Evolutionary conservation across 2,329 filamentous ascomycete genomes (phyloP).

Genomic region (Graphilbum fragrans): DNA sequence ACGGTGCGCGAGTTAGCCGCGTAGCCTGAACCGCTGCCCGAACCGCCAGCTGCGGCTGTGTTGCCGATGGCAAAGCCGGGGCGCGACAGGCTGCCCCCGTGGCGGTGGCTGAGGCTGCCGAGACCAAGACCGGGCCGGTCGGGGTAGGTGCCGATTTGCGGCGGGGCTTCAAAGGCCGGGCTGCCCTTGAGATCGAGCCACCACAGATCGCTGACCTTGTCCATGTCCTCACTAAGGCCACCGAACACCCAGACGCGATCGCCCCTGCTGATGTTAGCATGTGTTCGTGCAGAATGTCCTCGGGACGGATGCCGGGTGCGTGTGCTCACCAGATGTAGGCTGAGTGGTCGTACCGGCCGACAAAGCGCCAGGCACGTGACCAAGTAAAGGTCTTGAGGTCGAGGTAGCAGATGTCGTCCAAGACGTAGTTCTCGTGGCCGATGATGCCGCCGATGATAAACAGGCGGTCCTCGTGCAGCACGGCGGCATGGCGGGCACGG

Average conservation of each 20-base stretch:
- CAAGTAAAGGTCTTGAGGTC: constrained; percentile 96
- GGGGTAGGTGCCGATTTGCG: constrained; percentile 41
- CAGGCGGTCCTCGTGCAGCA: constrained; percentile 90
- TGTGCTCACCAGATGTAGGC: constrained; percentile 70
- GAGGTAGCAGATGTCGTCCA: constrained; percentile 93
- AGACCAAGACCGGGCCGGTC: constrained; percentile 16
- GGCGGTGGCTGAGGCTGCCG: not conserved
- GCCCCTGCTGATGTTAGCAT: constrained; percentile 27
- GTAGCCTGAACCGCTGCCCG: constrained; percentile 46
- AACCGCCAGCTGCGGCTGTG: not conserved
- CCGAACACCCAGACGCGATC: constrained; percentile 95
- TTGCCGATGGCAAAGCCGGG: constrained; percentile 28
- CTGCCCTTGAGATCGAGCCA: constrained; percentile 92
- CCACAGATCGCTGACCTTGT: constrained; percentile 91
- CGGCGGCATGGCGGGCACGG: constrained; percentile 82
- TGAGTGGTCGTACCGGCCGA: constrained; percentile 87
- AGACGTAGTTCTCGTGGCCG: constrained; percentile 78
- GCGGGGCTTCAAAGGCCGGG: constrained; percentile 65
- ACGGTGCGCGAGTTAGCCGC: constrained; percentile 56
- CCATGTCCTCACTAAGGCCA: constrained; percentile 89
- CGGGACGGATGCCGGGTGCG: not conserved
- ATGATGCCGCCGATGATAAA: constrained; percentile 96
- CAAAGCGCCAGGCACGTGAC: constrained; percentile 93
- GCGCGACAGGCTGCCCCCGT: constrained; percentile 12
- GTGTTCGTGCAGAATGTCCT: not conserved